These are phyloP conservation scores for Nelumbo lutea DNA, from an alignment of 164 flowering plant genomes.

Conservation along the genomic window DNA sequence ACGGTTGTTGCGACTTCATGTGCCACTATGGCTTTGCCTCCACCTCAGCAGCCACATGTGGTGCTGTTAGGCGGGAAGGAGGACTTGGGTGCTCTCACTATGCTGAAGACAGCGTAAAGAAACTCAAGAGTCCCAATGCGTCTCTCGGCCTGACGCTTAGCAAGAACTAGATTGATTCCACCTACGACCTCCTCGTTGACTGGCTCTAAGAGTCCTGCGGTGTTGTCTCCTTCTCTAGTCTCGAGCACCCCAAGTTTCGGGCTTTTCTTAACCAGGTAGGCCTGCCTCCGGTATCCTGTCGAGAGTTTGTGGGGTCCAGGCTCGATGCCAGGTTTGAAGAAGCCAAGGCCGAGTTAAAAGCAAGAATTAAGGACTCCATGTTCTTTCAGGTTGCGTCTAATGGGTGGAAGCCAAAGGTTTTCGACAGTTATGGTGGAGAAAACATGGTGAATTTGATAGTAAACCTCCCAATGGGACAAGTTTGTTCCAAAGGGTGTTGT, in stretches of 20 bases:
- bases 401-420: constrained; percentile 33
- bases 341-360: constrained; percentile 32
- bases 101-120: constrained; percentile 11
- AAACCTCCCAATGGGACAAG: constrained; percentile 47
- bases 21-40: constrained; percentile 18
- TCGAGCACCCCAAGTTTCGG: constrained; percentile 43
- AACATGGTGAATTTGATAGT: constrained; percentile 1
- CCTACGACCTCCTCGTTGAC: constrained; percentile 32
- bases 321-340: constrained; percentile 35
- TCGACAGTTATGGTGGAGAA: constrained; percentile 18
- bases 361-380: constrained; percentile 39
- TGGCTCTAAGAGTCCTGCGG: constrained; percentile 46
- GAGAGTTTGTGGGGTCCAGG: constrained; percentile 28
- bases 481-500: constrained; percentile 34
- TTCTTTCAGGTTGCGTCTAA: constrained; percentile 41
- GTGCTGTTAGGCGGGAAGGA: too few relatives aligned
- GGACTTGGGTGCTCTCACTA: too few relatives aligned
- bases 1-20: constrained; percentile 3
- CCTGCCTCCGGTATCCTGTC: constrained; percentile 25
- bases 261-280: constrained; percentile 41
- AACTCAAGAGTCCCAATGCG: too few relatives aligned
- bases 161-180: constrained; percentile 28
- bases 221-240: constrained; percentile 32
- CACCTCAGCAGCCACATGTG: constrained; percentile 7
- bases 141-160: too few relatives aligned